Evolutionary conservation across 2,329 filamentous ascomycete genomes (phyloP), one percentile per base, ranked within the genome.

Genomic region (Aureobasidium sp.): DNA sequence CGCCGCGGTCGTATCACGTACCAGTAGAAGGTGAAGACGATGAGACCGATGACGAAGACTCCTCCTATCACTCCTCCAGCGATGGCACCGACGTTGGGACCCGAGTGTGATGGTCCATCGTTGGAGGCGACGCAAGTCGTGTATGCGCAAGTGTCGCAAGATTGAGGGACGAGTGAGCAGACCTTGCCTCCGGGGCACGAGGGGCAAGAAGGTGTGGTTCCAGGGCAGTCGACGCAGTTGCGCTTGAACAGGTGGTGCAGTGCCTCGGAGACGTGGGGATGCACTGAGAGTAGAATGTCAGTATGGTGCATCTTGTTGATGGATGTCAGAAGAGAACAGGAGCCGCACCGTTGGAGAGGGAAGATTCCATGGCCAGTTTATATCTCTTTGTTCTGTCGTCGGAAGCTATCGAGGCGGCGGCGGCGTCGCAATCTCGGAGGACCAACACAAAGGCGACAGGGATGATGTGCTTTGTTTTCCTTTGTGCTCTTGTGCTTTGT

Each of bases 11-110:
- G 93, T 70, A 95, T 86, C 71, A 86, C 90, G 76, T 90, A 95
- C 72, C 86, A 87, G 88, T 90, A 97, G 35, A 96, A 80, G 42
- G 95, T 74, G 67, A 91, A 95, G 2, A 87, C 87, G 57, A 89
- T 71, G 38, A 90, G 74, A n/a, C 82, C 87, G 57, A 97, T 80
- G 47, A 85, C 80, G n/a, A 81, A 80, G 15, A 97, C 73, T 65
- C 91, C 94, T 64, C 91, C 94, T 45, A 97, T 78, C 10, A 96
- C 91, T 65, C 93, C 93, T 65, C 94, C 94, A 1, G 88, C 93
- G 65, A 99, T 96, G 35, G 90, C 89, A 43, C 92, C 92, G 1
- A 87, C 75, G 60, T 89, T 92, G 8, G 87, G 82, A 8, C 82
- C 80, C 38, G 69, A 64, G 71, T 65, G 15, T 71, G 69, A n/a